Conservation (phyloP, 495 filamentous ascomycete species). For the Aspergillus olivimuriae region DNA sequence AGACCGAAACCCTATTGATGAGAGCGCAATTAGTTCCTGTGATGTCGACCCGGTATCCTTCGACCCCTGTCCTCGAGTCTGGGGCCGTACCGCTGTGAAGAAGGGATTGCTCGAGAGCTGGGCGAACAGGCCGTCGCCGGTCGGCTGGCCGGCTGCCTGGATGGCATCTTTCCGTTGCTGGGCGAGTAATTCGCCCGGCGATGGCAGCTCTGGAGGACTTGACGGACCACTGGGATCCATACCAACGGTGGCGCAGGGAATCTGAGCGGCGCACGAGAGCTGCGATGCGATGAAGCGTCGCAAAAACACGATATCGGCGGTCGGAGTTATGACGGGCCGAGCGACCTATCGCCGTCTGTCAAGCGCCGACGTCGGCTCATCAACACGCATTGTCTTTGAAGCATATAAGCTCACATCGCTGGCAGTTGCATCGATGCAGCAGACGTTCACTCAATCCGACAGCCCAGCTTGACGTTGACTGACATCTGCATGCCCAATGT, state of each 20-base stretch:
- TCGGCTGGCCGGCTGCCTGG: constrained; percentile 22
- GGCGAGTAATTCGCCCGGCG: constrained; percentile 32
- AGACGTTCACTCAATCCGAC: no score
- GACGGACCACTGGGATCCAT: constrained; percentile 38
- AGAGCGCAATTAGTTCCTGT: not conserved
- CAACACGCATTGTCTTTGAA: no score
- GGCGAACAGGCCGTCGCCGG: constrained; percentile 40
- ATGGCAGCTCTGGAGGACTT: constrained; percentile 24
- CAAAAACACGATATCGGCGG: constrained; percentile 17
- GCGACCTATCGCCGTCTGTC: not conserved
- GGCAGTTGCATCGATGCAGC: no score
- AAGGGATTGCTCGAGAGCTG: constrained; percentile 61
- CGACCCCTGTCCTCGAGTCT: not conserved
- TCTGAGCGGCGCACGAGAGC: not conserved
- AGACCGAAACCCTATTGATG: constrained; percentile 66
- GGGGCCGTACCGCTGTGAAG: constrained; percentile 54
- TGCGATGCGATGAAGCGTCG: not conserved
- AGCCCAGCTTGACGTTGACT: no score
- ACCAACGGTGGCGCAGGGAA: constrained; percentile 12
- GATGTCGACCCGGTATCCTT: not conserved
- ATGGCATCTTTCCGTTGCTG: constrained; percentile 34
- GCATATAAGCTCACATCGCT: no score
- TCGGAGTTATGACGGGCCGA: constrained; percentile 34
- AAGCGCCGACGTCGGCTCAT: not conserved
- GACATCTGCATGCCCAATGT: no score